phyloP scores from a whole-genome alignment of 208 protist species.

The Phytomonas serpens region DNA sequence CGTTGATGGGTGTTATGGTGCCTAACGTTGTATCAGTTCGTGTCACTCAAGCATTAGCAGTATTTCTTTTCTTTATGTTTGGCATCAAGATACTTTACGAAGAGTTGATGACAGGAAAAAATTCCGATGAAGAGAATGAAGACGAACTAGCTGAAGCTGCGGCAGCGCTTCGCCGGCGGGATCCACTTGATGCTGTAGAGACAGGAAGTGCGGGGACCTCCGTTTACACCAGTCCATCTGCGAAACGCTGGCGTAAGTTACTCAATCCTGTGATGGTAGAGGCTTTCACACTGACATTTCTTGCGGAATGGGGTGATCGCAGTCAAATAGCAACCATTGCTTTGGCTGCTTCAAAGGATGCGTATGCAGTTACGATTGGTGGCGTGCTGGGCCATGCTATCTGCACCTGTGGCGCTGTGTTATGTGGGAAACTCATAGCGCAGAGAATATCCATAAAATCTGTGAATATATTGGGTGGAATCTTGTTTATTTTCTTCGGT shows the following conservation, averaged over 20 bases:
- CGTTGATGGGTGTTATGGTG: slow-evolving; percentile 74
- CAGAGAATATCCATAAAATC: slow-evolving; percentile 67
- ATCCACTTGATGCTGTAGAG: slow-evolving; percentile 57
- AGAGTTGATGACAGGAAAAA: slow-evolving; percentile 34
- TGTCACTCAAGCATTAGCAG: slow-evolving; percentile 81
- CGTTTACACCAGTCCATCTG: slow-evolving; percentile 31
- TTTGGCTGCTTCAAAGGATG: slow-evolving; percentile 88
- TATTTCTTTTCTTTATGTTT: slow-evolving; percentile 88
- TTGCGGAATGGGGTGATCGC: slow-evolving; percentile 96
- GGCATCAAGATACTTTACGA: slow-evolving; percentile 85
- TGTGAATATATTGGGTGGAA: slow-evolving; percentile 71
- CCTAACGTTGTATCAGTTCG: slow-evolving; percentile 77
- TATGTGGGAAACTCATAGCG: slow-evolving; percentile 82
- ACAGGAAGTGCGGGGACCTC: slow-evolving; percentile 34
- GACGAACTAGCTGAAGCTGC: slow-evolving; percentile 88
- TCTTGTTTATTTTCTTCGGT: slow-evolving; percentile 79
- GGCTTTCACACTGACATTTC: slow-evolving; percentile 93
- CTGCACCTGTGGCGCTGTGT: slow-evolving; percentile 92
- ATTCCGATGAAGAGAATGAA: slow-evolving; percentile 51
- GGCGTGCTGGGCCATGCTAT: slow-evolving; percentile 91
- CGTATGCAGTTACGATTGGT: slow-evolving; percentile 90
- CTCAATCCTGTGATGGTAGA: slow-evolving; percentile 82
- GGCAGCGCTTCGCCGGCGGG: slow-evolving; percentile 62
- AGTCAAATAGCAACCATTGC: slow-evolving; percentile 95
- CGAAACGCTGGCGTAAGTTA: slow-evolving; percentile 36